Conservation (phyloP, 192 early-diverging fungal species). For the Entomortierella parvispora region DNA sequence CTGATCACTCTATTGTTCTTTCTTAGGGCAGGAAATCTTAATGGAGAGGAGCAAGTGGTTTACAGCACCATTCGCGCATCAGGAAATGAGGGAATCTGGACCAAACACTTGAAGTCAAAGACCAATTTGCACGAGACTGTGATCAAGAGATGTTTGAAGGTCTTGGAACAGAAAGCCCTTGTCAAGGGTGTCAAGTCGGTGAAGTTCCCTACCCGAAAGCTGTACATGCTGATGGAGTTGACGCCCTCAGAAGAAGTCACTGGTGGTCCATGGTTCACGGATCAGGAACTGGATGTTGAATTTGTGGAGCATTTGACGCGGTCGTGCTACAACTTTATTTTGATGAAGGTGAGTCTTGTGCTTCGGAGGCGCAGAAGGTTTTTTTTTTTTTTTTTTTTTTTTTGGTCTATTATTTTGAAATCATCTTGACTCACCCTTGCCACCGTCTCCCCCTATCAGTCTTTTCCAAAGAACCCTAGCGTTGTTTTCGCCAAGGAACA, state of each 20-base stretch:
- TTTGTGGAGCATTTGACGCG: slow-evolving; percentile 86
- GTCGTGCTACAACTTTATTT: slow-evolving; percentile 80
- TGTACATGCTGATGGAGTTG: slow-evolving; percentile 90
- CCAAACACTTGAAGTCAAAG: slow-evolving; percentile 80
- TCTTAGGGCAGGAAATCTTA: slow-evolving; percentile 51
- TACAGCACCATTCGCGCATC: slow-evolving; percentile 86
- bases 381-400: no score
- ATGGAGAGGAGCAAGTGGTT: slow-evolving; percentile 78
- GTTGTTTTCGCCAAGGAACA: slow-evolving; percentile 73
- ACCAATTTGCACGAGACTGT: slow-evolving; percentile 81
- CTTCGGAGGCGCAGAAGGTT: background rate
- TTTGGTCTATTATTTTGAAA: background rate
- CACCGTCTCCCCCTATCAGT: slow-evolving; percentile 49
- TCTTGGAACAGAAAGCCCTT: slow-evolving; percentile 79
- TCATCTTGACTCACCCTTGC: background rate
- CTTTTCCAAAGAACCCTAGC: slow-evolving; percentile 64
- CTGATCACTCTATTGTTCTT: no score
- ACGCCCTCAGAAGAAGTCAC: slow-evolving; percentile 88
- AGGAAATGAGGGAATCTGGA: slow-evolving; percentile 86
- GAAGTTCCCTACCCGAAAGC: slow-evolving; percentile 89
- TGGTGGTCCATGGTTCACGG: slow-evolving; percentile 93
- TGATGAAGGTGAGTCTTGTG: slow-evolving; percentile 57
- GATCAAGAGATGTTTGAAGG: slow-evolving; percentile 80
- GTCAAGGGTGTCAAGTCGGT: slow-evolving; percentile 92
- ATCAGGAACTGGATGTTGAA: slow-evolving; percentile 89